Evolutionary conservation across 768 basidiomycete species (phyloP).

Genomic region (Phaeotremella fagi): DNA sequence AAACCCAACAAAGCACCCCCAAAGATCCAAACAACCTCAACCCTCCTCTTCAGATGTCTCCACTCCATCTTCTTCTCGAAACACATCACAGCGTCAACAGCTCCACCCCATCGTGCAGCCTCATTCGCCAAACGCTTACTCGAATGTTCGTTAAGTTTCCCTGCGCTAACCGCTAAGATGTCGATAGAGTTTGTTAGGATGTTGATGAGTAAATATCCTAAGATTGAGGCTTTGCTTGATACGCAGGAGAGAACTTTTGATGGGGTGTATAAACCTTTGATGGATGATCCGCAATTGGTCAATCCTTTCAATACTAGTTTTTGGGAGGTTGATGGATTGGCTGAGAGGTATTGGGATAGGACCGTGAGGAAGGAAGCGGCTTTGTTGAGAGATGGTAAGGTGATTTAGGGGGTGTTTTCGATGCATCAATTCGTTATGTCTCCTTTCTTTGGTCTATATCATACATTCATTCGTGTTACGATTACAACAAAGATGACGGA

Average conservation of each 20-base stretch:
- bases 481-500: too few relatives aligned
- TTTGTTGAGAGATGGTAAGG: slow-evolving; percentile 37
- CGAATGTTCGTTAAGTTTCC: slow-evolving; percentile 73
- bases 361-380: slow-evolving; percentile 63
- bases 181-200: slow-evolving; percentile 68
- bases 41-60: slow-evolving; percentile 79
- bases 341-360: slow-evolving; percentile 58
- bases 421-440: too few relatives aligned
- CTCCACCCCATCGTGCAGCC: slow-evolving; percentile 68
- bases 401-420: background rate
- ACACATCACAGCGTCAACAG: slow-evolving; percentile 52
- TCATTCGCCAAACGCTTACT: slow-evolving; percentile 93
- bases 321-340: slow-evolving; percentile 69
- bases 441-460: too few relatives aligned
- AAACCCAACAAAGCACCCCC: slow-evolving; percentile 12
- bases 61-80: slow-evolving; percentile 74
- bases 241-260: slow-evolving; percentile 80
- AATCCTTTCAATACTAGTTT: slow-evolving; percentile 69
- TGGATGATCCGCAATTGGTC: slow-evolving; percentile 69
- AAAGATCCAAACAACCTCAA: slow-evolving; percentile 40
- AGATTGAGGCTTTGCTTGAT: slow-evolving; percentile 74
- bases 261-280: slow-evolving; percentile 75
- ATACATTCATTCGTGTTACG: too few relatives aligned
- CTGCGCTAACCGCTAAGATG: slow-evolving; percentile 61
- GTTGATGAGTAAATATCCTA: slow-evolving; percentile 70